A percentile compares a stretch with the other conserved stretches of the same genome.
phyloP scores from a whole-genome alignment of 2,329 filamentous ascomycete genomes.

The Tolypocladium amazonense region DNA sequence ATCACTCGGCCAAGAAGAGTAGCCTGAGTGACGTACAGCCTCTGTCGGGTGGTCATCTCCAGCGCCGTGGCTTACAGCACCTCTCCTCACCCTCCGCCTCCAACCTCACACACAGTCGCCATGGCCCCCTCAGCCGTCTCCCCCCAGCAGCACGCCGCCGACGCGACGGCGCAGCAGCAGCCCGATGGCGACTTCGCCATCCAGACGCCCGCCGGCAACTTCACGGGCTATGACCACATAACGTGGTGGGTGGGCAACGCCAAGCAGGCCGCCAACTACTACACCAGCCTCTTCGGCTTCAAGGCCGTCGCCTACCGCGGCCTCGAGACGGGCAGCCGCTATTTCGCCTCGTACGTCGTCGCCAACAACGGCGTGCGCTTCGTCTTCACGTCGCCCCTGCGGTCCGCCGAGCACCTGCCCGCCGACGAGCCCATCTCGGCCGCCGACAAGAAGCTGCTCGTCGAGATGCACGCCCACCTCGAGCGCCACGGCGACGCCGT shows the following conservation, averaged over 20 bases:
- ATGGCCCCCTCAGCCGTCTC: conserved; percentile 42
- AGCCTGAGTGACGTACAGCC: background rate
- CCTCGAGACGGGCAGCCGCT: conserved; percentile 76
- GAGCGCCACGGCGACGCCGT: conserved; percentile 87
- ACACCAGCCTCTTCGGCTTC: conserved; percentile 82
- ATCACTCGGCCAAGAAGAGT: background rate
- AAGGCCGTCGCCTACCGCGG: conserved; percentile 72
- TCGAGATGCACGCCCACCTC: conserved; percentile 71
- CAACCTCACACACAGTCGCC: background rate
- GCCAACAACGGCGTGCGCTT: conserved; percentile 68
- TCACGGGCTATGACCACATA: conserved; percentile 83
- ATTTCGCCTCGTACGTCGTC: conserved; percentile 75
- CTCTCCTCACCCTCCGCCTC: background rate
- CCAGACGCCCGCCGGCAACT: conserved; percentile 39
- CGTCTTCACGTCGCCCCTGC: conserved; percentile 72
- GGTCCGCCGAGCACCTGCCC: conserved; percentile 44
- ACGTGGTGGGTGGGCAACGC: conserved; percentile 97
- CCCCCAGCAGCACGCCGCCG: conserved; percentile 31
- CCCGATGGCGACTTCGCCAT: conserved; percentile 44
- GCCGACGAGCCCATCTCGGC: conserved; percentile 49
- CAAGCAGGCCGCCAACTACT: conserved; percentile 87
- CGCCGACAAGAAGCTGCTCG: conserved; percentile 55
- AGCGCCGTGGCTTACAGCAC: background rate
- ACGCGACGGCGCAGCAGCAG: conserved; percentile 24
- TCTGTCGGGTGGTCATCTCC: background rate